Percentiles rank a stretch among this genome's conserved stretches.
These are phyloP conservation scores for Pythium rhizo-oryzae DNA, from an alignment of 352 stramenopile genomes.

Conservation along the genomic window DNA sequence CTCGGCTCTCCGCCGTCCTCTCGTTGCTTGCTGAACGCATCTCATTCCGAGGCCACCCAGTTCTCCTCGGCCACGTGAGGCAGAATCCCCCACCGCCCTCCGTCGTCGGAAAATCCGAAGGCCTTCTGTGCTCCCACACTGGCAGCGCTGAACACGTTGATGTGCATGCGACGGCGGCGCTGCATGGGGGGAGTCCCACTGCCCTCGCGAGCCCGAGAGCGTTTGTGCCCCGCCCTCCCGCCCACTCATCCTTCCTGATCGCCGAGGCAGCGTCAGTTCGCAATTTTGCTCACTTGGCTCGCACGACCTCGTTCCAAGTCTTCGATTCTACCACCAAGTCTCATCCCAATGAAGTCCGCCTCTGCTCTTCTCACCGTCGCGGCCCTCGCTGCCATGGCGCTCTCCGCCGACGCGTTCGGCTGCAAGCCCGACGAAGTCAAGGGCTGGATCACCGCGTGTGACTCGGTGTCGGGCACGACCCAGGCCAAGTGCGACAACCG, in stretches of 20 bases:
- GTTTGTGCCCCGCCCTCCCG: background rate
- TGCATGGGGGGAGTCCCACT: too few relatives aligned
- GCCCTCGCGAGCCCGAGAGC: too few relatives aligned
- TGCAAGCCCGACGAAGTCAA: slow-evolving; percentile 26
- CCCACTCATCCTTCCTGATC: background rate
- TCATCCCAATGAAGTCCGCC: slow-evolving; percentile 30
- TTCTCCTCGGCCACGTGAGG: too few relatives aligned
- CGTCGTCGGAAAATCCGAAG: too few relatives aligned
- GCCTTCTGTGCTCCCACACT: too few relatives aligned
- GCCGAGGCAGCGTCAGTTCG: background rate
- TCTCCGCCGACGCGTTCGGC: slow-evolving; percentile 16
- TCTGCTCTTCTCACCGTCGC: background rate
- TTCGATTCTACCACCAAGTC: too few relatives aligned
- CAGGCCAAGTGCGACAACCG: slow-evolving; percentile 42
- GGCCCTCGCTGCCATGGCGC: background rate
- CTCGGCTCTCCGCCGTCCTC: too few relatives aligned
- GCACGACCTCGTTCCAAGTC: background rate
- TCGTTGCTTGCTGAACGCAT: too few relatives aligned
- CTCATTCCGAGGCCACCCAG: too few relatives aligned
- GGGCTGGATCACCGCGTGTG: slow-evolving; percentile 39
- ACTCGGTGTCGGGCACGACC: slow-evolving; percentile 35
- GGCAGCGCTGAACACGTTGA: too few relatives aligned
- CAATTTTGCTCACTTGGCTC: slow-evolving; percentile 9
- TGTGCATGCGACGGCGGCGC: too few relatives aligned
- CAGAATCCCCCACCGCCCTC: too few relatives aligned